Base-by-base conservation (phyloP, 2,329 filamentous ascomycete species). In the Aspergillus japonicus region DNA sequence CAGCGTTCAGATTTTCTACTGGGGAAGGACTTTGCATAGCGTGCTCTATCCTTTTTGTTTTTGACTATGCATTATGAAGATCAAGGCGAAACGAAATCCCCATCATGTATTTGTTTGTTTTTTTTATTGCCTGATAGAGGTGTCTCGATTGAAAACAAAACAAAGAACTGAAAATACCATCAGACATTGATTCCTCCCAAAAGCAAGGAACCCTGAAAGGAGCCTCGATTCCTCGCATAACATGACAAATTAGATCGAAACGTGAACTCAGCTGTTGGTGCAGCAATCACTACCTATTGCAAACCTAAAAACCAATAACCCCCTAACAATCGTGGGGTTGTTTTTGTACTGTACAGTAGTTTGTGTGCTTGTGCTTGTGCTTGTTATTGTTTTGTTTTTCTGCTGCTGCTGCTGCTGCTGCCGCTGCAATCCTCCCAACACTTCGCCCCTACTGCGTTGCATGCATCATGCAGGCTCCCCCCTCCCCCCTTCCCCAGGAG, bases 1-100 rank as follows among this genome's bases (percentile, higher is more conserved):
- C 14, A 44, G 24, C 50, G n/a, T 56, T 29, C 42, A 31, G 21
- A 56, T 23, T 58, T 58, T 56, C 49, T 10, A 39, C 56, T 29
- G 11, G 49, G 44, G 21, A 53, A 47, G 47, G 47, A 33, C 48
- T 56, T 60, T 64, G 62, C 62, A 64, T 64, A 64, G 62, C 62
- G 62, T 64, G 57, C 51, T 53, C 54, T 50, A 10, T 55, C 49
- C 50, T 54, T 44, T 44, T 44, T 7, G 7, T 44, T 44, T 44
- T 19, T 44, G 39, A 44, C 39, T 23, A 54, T 61, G 55, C 33
- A 54, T 61, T 47, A 54, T 57, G 39, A 44, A 44, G 39, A 44
- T 19, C 16, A 44, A 54, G 42, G 58, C 26, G 35, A 57, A 44
- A 57, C 44, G 54, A 57, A 57, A 35, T 16, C 12, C 39, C 33